Percentiles rank a stretch among this genome's conserved stretches.
Evolutionary conservation across 352 stramenopile species (phyloP).

Genomic region (Pythium brachiatum): DNA sequence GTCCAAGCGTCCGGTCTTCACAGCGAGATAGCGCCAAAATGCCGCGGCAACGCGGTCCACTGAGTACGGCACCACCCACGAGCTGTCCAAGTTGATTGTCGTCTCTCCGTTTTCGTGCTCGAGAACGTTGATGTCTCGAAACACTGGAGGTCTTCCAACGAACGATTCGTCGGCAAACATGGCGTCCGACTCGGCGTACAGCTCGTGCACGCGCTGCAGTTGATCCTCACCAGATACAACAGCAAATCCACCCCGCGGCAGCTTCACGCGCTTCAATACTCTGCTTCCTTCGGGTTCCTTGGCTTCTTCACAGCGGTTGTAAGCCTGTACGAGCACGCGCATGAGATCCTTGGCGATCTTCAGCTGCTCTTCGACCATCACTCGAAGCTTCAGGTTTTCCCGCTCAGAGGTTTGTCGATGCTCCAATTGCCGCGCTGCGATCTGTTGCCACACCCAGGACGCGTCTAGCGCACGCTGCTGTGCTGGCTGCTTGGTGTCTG

Average conservation of each 20-base stretch:
- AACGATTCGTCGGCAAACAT: constrained; percentile 3
- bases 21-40: not conserved
- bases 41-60: not conserved
- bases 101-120: constrained; percentile 16
- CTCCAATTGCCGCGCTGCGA: constrained; percentile 18
- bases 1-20: not conserved
- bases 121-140: constrained; percentile 15
- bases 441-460: constrained; percentile 20
- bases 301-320: constrained; percentile 2
- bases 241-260: not conserved
- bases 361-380: constrained; percentile 18
- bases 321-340: constrained; percentile 18
- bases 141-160: constrained; percentile 3
- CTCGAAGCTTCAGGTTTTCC: constrained; percentile 15
- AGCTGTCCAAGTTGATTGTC: constrained; percentile 21
- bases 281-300: not conserved
- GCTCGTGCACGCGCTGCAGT: constrained; percentile 5
- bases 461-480: not conserved
- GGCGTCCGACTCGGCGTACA: constrained; percentile 6
- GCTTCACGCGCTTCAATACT: constrained; percentile 16
- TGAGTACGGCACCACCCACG: constrained; percentile 21
- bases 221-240: constrained; percentile 6
- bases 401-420: constrained; percentile 12
- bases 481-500: not conserved
- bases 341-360: constrained; percentile 21